phyloP scores from a whole-genome alignment of 805 yeast genomes.

The Candida michaelii region DNA sequence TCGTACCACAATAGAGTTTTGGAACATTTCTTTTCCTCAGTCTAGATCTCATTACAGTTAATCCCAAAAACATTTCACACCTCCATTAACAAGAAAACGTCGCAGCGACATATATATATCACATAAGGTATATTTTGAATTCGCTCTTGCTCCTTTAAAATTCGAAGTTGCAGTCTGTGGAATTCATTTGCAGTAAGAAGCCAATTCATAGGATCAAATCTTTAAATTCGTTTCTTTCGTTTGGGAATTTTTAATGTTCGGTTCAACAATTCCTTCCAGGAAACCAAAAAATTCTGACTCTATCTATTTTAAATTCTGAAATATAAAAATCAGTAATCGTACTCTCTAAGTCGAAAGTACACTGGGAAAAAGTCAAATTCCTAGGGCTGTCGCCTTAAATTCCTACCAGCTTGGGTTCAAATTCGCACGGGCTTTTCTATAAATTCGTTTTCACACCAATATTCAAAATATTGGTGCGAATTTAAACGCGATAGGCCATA shows the following conservation, averaged over 20 bases:
- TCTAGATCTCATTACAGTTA: conserved; percentile 3
- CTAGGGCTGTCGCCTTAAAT: conserved; percentile 1
- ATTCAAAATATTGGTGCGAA: conserved; percentile 2
- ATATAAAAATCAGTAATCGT: conserved; percentile 1
- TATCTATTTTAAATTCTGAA: conserved; percentile 3
- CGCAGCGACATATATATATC: conserved; percentile 5
- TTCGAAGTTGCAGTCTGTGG: conserved; percentile 3
- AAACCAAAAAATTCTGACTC: conserved; percentile 6
- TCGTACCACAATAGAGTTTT: too few relatives aligned
- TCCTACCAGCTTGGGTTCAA: conserved; percentile 2
- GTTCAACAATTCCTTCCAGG: background rate
- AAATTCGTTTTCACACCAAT: conserved; percentile 1
- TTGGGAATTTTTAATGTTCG: conserved; percentile 1
- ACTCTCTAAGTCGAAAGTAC: conserved; percentile 1
- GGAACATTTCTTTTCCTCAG: background rate
- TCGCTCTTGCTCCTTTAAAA: conserved; percentile 4
- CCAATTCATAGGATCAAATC: conserved; percentile 1
- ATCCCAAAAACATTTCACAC: conserved; percentile 9
- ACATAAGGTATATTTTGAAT: conserved; percentile 2
- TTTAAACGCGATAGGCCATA: conserved; percentile 1
- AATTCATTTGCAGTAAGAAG: conserved; percentile 2
- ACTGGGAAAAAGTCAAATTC: conserved; percentile 1
- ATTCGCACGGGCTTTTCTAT: background rate
- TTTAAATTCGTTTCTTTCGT: background rate
- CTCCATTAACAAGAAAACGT: conserved; percentile 9